Percentiles rank a stretch among this genome's conserved stretches.
Evolutionary conservation across 805 yeast species (phyloP).

Genomic region (Cyberlindnera maritima): DNA sequence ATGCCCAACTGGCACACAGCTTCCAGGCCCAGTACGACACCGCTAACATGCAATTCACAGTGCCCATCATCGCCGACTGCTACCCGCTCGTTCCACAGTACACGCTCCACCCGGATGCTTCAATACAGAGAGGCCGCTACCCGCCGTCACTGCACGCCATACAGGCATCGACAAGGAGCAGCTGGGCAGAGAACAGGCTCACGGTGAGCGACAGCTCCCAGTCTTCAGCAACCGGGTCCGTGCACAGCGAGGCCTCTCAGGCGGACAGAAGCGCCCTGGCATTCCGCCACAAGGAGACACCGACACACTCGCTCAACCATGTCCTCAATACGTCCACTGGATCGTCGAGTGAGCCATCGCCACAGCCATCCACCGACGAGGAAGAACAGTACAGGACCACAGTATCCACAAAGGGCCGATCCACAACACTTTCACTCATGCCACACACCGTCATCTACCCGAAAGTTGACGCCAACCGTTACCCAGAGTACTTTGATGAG

Average conservation of each 20-base stretch:
- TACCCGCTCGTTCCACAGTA: not conserved
- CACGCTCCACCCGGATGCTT: not conserved
- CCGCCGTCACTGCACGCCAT: not conserved
- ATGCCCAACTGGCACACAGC: not conserved
- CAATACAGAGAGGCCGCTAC: not conserved
- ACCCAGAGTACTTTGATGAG: conserved; percentile 21
- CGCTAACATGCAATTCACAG: not conserved
- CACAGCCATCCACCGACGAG: too few species aligned
- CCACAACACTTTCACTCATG: conserved; percentile 8
- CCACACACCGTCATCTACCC: conserved; percentile 15
- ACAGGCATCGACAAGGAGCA: too few species aligned
- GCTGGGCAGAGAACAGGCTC: too few species aligned
- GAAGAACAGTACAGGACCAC: not conserved
- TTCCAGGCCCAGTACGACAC: not conserved
- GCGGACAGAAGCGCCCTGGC: too few species aligned
- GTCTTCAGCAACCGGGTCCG: too few species aligned
- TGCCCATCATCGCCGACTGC: not conserved
- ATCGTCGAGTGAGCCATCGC: too few species aligned
- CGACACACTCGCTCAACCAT: too few species aligned
- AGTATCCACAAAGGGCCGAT: not conserved
- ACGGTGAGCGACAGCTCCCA: too few species aligned
- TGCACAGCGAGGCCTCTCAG: too few species aligned
- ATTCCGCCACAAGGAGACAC: too few species aligned
- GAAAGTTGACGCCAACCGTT: conserved; percentile 4
- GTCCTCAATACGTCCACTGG: too few species aligned